Evolutionary conservation across 805 yeast genomes (phyloP).

Genomic region (Myxozyma neotropica): DNA sequence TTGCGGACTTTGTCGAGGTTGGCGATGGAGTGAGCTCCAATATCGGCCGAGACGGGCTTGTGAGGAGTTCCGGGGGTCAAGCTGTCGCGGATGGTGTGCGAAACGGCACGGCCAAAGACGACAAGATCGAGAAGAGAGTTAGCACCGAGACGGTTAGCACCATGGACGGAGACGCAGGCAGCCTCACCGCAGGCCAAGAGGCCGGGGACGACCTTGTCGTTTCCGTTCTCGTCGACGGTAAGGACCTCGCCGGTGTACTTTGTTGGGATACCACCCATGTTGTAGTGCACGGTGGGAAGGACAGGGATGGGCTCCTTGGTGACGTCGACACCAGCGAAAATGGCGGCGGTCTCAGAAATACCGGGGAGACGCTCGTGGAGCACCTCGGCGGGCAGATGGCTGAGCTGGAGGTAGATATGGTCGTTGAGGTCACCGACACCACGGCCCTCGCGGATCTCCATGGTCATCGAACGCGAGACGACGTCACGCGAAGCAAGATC

Average conservation of each 20-base stretch:
- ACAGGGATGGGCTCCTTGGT: constrained; percentile 99
- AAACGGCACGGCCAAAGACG: constrained; percentile 97
- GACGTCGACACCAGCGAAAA: constrained; percentile 98
- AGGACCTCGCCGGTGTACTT: constrained; percentile 95
- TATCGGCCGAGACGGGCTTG: constrained; percentile 76
- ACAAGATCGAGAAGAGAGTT: constrained; percentile 95
- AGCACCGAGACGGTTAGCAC: constrained; percentile 99
- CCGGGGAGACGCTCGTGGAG: constrained; percentile 97
- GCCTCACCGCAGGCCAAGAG: constrained; percentile 97
- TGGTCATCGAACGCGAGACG: constrained; percentile 95
- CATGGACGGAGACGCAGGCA: constrained; percentile 98
- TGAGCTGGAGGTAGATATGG: constrained; percentile 91
- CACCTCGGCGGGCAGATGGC: constrained; percentile 90
- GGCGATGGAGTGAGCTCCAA: constrained; percentile 87
- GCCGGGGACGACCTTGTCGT: constrained; percentile 91
- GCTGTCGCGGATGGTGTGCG: constrained; percentile 83
- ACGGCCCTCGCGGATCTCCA: constrained; percentile 98
- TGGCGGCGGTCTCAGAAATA: constrained; percentile 97
- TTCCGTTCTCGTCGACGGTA: constrained; percentile 78
- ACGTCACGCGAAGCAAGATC: constrained; percentile 98
- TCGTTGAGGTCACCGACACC: constrained; percentile 98
- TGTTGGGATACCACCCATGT: constrained; percentile 99
- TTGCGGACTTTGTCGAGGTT: constrained; percentile 87
- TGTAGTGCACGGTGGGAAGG: constrained; percentile 97
- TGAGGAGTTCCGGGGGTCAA: constrained; percentile 89